A percentile compares a stretch with the other conserved stretches of the same genome.
Evolutionary conservation across 495 filamentous ascomycete species (phyloP).

Genomic region (Parathielavia hyrcaniae): DNA sequence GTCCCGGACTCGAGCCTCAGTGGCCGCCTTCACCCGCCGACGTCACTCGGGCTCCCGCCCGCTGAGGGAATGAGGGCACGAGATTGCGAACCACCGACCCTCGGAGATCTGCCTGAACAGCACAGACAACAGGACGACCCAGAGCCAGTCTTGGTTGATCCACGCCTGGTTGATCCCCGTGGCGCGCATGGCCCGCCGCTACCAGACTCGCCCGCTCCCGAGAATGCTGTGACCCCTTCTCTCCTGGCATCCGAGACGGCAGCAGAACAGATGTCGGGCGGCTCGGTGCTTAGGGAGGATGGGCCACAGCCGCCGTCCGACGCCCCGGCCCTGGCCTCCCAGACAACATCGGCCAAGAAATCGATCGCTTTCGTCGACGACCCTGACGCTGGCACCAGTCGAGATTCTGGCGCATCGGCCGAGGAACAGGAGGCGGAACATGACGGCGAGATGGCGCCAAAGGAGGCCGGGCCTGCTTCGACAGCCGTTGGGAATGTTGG

Average conservation of each 20-base stretch:
- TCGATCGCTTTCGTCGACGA: constrained; percentile 17
- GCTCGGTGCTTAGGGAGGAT: constrained; percentile 17
- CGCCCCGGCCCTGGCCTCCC: constrained; percentile 7
- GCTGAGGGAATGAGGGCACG: constrained; percentile 4
- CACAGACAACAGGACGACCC: neutral
- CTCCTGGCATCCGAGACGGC: constrained; percentile 8
- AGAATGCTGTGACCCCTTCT: constrained; percentile 19
- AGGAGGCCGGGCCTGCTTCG: neutral
- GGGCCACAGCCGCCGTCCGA: constrained; percentile 20
- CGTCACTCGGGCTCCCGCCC: constrained; percentile 14
- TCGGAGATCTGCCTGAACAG: neutral
- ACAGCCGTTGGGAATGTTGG: constrained; percentile 11
- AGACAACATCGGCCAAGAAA: constrained; percentile 10
- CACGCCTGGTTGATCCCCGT: neutral
- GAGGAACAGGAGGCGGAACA: neutral
- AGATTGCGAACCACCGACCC: neutral
- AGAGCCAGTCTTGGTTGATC: neutral
- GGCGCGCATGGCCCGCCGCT: neutral
- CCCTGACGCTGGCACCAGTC: neutral
- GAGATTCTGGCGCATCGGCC: neutral
- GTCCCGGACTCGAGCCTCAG: constrained; percentile 11
- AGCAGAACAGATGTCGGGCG: constrained; percentile 27
- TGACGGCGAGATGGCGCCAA: constrained; percentile 2
- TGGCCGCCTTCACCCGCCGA: constrained; percentile 15
- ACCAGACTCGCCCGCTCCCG: constrained; percentile 2